Base-by-base conservation (phyloP, 306 rosid species). In the Malus orientalis region DNA sequence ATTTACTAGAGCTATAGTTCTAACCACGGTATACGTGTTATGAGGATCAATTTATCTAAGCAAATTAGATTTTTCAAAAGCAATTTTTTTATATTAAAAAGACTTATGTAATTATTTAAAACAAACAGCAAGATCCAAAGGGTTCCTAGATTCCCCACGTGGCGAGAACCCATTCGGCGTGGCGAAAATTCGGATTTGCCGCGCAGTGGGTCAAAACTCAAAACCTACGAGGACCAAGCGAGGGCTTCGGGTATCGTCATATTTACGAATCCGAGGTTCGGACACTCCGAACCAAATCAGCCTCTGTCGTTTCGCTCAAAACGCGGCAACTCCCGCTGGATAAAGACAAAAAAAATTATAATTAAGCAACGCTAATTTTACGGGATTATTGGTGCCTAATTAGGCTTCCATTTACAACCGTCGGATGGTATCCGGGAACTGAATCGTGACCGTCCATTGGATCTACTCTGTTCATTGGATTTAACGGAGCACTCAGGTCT, bases 161-260 rank as follows among this genome's bases (percentile, higher is more conserved):
- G 94, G 76, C 38, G 0, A 8, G 32, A 44, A 20, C 10, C n/a
- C 2, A 78, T 61, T 18, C 18, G 84, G 1, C 16, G 0, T 20
- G 5, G 16, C 78, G 66, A 75, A 87, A 87, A 83, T 87, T 91
- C 85, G 87, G 78, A 87, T 91, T 94, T 94, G 98, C 95, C 97
- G 98, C 96, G 98, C 97, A 71, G 49, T 4, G 33, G 8, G 71
- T 79, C 71, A n/a, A 49, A 44, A 62, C 19, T 51, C 77, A 81
- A 78, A 54, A 68, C 49, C 79, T 75, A 42, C 42, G 69, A 63
- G 70, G 72, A 77, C 79, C 53, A 78, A 82, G 78, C 75, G 74
- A 33, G 75, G 75, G 93, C 76, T 84, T 87, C 76, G 91, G 75
- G 45, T 10, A 49, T 84, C 81, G 91, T 88, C 89, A 81, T 5